phyloP scores from a whole-genome alignment of 1,284 basidiomycete species.

The Irpex sp. region DNA sequence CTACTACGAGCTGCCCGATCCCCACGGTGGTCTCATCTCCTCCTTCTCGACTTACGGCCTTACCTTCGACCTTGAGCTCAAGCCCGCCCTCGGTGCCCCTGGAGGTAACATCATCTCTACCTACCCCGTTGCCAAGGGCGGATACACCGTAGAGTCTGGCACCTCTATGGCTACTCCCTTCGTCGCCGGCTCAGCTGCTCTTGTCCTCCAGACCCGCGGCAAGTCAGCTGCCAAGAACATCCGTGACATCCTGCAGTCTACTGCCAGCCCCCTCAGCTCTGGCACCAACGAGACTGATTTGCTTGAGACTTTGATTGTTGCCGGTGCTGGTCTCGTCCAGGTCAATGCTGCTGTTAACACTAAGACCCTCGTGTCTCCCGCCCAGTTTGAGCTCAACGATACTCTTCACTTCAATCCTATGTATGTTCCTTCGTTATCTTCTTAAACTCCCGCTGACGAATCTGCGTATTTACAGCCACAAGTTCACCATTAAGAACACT shows the following conservation, averaged over 20 bases:
- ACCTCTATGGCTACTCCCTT: constrained; percentile 46
- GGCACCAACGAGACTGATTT: constrained; percentile 46
- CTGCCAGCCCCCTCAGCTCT: constrained; percentile 43
- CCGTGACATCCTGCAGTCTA: constrained; percentile 52
- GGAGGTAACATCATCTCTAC: constrained; percentile 61
- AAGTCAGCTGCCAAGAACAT: constrained; percentile 24
- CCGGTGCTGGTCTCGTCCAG: constrained; percentile 66
- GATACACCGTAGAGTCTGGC: constrained; percentile 41
- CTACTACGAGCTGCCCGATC: constrained; percentile 27
- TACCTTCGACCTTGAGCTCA: constrained; percentile 47
- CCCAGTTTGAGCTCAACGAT: constrained; percentile 66
- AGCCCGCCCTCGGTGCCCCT: constrained; percentile 46
- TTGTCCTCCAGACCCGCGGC: constrained; percentile 40
- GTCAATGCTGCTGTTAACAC: constrained; percentile 58
- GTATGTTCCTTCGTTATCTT: neutral
- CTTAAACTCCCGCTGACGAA: constrained; percentile 25
- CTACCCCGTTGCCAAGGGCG: constrained; percentile 41
- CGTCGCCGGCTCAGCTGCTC: constrained; percentile 61
- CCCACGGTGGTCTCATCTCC: constrained; percentile 42
- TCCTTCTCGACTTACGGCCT: constrained; percentile 47
- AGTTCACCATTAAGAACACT: constrained; percentile 45
- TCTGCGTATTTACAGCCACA: constrained; percentile 32
- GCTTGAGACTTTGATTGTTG: constrained; percentile 56
- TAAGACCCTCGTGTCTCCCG: constrained; percentile 52
- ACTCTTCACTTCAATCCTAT: constrained; percentile 46